These are phyloP conservation scores for Fusarium camptoceras DNA, from an alignment of 2,329 filamentous ascomycete species.

Conservation along the genomic window DNA sequence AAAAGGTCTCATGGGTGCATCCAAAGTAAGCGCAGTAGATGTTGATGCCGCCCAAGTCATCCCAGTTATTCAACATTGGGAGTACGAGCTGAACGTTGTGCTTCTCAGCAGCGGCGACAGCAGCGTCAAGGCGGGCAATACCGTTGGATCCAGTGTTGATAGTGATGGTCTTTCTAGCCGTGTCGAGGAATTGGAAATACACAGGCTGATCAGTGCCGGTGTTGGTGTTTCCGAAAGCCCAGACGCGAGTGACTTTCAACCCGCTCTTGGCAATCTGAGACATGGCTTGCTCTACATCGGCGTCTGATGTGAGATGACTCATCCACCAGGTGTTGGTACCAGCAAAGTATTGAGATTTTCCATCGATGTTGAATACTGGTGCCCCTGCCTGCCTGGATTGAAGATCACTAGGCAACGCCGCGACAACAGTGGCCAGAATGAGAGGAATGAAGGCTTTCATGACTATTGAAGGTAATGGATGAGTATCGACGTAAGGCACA, in stretches of 20 bases:
- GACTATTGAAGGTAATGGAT: no score
- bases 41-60: slow-evolving; percentile 1
- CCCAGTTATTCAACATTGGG: slow-evolving; percentile 1
- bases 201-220: background rate
- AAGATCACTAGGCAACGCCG: background rate
- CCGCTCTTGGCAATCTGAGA: slow-evolving; percentile 1
- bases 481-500: no score
- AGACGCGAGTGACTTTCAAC: background rate
- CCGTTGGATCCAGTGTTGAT: background rate
- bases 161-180: background rate
- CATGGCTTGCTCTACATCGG: slow-evolving; percentile 2
- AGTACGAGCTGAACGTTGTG: background rate
- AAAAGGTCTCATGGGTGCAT: background rate
- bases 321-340: slow-evolving; percentile 13
- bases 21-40: slow-evolving; percentile 9
- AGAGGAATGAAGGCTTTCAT: background rate
- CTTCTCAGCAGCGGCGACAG: background rate
- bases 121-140: slow-evolving; percentile 1
- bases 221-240: slow-evolving; percentile 7
- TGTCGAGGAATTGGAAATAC: slow-evolving; percentile 5
- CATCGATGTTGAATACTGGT: background rate
- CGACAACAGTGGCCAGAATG: background rate
- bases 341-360: background rate
- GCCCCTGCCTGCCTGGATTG: background rate
- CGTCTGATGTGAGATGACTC: slow-evolving; percentile 2